These are phyloP conservation scores for Hypericum androsaemum DNA, from an alignment of 345 rosid species.

Conservation along the genomic window DNA sequence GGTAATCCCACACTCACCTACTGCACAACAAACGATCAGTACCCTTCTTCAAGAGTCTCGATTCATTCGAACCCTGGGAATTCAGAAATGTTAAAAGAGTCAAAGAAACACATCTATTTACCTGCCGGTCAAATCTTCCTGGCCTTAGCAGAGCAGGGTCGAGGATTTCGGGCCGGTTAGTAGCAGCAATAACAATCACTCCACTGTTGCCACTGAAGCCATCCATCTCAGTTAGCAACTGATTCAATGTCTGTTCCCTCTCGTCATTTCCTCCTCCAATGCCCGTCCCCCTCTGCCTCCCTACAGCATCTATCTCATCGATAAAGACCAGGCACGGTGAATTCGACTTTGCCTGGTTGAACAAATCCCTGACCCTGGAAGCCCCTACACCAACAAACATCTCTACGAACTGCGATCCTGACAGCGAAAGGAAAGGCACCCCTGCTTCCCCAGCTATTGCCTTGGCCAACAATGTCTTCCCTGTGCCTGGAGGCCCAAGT, in stretches of 20 bases:
- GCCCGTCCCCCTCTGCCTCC: slow-evolving; percentile 73
- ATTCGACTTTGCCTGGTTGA: slow-evolving; percentile 64
- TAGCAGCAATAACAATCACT: slow-evolving; percentile 67
- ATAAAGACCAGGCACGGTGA: slow-evolving; percentile 66
- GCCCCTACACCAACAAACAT: slow-evolving; percentile 78
- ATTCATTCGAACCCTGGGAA: not conserved
- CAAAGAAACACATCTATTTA: slow-evolving; percentile 2
- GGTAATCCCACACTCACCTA: slow-evolving; percentile 62
- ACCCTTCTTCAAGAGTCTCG: no score
- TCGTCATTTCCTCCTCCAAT: slow-evolving; percentile 86
- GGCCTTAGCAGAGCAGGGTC: slow-evolving; percentile 70
- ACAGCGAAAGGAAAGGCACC: slow-evolving; percentile 64
- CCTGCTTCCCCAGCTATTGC: slow-evolving; percentile 83
- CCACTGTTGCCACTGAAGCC: slow-evolving; percentile 57
- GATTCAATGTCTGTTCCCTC: slow-evolving; percentile 75
- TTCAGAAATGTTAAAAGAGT: not conserved
- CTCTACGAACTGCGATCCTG: slow-evolving; percentile 72
- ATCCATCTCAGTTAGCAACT: slow-evolving; percentile 70
- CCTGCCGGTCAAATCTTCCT: slow-evolving; percentile 74
- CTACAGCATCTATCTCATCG: slow-evolving; percentile 81
- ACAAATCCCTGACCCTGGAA: slow-evolving; percentile 68
- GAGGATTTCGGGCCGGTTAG: slow-evolving; percentile 68
- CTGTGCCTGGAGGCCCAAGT: slow-evolving; percentile 64
- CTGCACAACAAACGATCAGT: slow-evolving; percentile 6
- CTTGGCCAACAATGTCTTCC: slow-evolving; percentile 63